A percentile compares a stretch with the other conserved stretches of the same genome.
phyloP scores from a whole-genome alignment of 768 basidiomycete genomes.

The Hemileccinum rubropunctum region DNA sequence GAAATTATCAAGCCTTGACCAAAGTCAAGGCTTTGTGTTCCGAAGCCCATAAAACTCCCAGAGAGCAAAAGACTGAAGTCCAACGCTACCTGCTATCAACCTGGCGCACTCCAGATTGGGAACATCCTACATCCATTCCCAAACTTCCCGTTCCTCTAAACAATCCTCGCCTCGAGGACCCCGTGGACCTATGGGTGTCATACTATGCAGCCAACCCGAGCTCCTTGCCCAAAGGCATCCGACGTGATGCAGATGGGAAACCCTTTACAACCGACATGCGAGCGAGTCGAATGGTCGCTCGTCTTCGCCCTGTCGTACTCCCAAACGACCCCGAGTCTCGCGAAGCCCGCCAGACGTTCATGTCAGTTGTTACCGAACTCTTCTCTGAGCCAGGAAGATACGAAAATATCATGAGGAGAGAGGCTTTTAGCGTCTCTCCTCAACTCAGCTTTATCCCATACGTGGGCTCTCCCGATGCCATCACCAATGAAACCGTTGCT shows the following conservation, averaged over 20 bases:
- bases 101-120: slow-evolving; percentile 44
- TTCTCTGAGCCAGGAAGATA: slow-evolving; percentile 43
- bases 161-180: slow-evolving; percentile 47
- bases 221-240: slow-evolving; percentile 49
- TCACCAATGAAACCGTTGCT: slow-evolving; percentile 35
- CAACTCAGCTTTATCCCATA: slow-evolving; percentile 32
- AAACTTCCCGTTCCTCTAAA: slow-evolving; percentile 27
- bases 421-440: slow-evolving; percentile 34
- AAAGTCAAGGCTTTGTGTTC: slow-evolving; percentile 45
- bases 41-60: slow-evolving; percentile 42
- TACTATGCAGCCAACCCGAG: slow-evolving; percentile 43
- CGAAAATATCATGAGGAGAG: slow-evolving; percentile 35
- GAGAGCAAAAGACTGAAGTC: slow-evolving; percentile 44
- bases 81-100: slow-evolving; percentile 41
- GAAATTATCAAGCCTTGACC: slow-evolving; percentile 38
- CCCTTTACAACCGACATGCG: slow-evolving; percentile 43
- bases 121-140: slow-evolving; percentile 19
- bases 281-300: slow-evolving; percentile 47
- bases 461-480: slow-evolving; percentile 24
- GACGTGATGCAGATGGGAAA: slow-evolving; percentile 35
- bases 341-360: slow-evolving; percentile 39
- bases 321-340: slow-evolving; percentile 32
- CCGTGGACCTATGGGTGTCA: slow-evolving; percentile 44
- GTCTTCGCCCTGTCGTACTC: slow-evolving; percentile 41
- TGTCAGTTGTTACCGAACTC: slow-evolving; percentile 37